Evolutionary conservation across 441 rosid species (phyloP), one percentile per base, ranked within the genome.

Genomic region (Populus hybrid): DNA sequence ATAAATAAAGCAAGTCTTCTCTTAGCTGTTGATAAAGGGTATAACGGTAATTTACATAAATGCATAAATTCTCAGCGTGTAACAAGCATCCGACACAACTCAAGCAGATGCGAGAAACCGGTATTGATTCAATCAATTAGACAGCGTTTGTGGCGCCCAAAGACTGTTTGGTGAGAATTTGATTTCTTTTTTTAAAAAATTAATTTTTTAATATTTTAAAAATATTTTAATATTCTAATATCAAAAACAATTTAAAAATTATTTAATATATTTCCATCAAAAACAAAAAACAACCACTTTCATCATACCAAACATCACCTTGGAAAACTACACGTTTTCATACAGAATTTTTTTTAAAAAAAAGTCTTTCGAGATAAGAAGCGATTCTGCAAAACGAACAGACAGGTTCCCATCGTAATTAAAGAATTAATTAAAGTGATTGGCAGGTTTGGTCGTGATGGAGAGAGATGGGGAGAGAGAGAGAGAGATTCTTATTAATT

Each of bases 401-500:
- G 35, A 38, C 10, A 46, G 75, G 70, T 38, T 70, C 79, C 64
- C 70, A 61, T 61, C 21, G 11, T 23, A 53, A 76, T 14, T 71
- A 10, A 26, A 18, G 28, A 67, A 66, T 32, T 57, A 64, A 65
- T 78, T 46, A 6, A 2, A 67, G 38, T 6, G 67, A 67, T 18
- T 12, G 70, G 71, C 10, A 64, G 11, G 69, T 21, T 69, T 66
- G 18, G 70, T 12, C 64, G 18, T 46, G 38, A 35, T 35, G 69
- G 9, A 7, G 70, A 72, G 12, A 10, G 30, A 61, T 24, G 24
- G 21, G 65, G 57, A 23, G 16, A 70, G 57, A 82, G 32, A 38
- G 40, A 21, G 16, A 69, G 57, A 82, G 85, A 83, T 85, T 86
- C 81, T 70, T 59, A 72, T 74, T 78, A 84, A 83, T 82, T 85